Conservation (phyloP, 768 basidiomycete genomes). For the Erythrobasidium yunnanense region DNA sequence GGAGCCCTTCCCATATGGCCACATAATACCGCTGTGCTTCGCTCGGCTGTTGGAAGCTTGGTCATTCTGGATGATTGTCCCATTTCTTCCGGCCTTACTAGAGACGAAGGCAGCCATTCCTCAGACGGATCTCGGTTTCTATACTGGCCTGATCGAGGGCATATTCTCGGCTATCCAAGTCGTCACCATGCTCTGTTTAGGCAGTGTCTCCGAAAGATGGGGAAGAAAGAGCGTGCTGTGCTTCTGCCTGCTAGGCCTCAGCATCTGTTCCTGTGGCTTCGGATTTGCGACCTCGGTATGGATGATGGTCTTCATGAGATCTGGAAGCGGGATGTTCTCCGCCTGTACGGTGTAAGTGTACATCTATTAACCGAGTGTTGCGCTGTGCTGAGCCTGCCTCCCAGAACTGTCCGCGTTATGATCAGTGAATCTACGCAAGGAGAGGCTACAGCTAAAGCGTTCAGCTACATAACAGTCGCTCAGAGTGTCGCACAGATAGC, state of each 20-base stretch:
- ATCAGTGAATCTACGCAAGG: neutral
- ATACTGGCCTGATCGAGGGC: conserved; percentile 19
- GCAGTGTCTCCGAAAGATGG: conserved; percentile 31
- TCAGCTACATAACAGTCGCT: conserved; percentile 30
- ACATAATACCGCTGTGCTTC: neutral
- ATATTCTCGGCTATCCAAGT: conserved; percentile 31
- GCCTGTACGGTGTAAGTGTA: neutral
- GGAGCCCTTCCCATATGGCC: neutral
- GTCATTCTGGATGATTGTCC: neutral
- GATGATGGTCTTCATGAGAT: conserved; percentile 26
- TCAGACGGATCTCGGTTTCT: conserved; percentile 5
- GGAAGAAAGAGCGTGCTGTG: conserved; percentile 34
- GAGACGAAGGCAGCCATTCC: neutral
- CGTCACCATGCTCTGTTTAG: conserved; percentile 27
- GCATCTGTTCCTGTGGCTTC: conserved; percentile 28
- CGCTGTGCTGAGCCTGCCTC: neutral
- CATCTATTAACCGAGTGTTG: neutral
- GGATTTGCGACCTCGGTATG: conserved; percentile 26
- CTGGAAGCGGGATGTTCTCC: neutral
- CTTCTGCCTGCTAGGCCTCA: conserved; percentile 28
- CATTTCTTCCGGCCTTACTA: neutral
- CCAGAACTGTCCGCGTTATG: neutral
- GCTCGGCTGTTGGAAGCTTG: neutral
- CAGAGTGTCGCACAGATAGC: conserved; percentile 15
- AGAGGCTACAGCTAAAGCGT: conserved; percentile 25